phyloP scores from a whole-genome alignment of 441 rosid species.

The Syzygium malaccense region DNA sequence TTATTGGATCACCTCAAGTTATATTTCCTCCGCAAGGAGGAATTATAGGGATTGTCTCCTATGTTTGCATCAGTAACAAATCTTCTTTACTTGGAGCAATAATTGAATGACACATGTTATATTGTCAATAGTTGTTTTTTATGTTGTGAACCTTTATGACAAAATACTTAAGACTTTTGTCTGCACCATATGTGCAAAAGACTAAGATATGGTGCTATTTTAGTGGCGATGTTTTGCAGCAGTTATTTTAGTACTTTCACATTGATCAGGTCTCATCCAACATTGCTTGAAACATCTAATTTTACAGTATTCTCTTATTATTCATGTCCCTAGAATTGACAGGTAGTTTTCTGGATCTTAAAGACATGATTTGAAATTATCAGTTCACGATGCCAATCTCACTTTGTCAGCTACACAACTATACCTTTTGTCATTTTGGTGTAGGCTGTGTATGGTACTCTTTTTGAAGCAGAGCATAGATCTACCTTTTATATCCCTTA shows the following conservation, averaged over 20 bases:
- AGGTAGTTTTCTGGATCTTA: background rate
- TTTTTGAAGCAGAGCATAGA: conserved; percentile 96
- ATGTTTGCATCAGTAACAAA: too few relatives aligned
- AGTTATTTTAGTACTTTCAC: background rate
- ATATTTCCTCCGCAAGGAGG: background rate
- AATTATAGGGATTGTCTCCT: background rate
- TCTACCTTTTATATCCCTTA: conserved; percentile 97
- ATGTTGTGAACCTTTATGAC: background rate
- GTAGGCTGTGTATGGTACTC: conserved; percentile 97
- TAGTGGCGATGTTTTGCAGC: background rate
- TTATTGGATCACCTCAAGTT: background rate
- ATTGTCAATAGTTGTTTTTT: background rate
- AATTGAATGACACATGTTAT: too few relatives aligned
- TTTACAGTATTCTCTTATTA: background rate
- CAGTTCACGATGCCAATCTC: background rate
- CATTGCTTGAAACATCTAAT: background rate
- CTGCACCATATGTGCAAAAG: background rate
- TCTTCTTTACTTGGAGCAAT: too few relatives aligned
- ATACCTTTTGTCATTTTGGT: background rate
- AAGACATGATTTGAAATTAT: background rate
- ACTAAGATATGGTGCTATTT: background rate
- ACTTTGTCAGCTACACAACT: background rate
- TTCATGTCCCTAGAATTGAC: background rate
- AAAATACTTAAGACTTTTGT: background rate
- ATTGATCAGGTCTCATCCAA: background rate